Conservation (phyloP, 768 basidiomycete species). For the Mycena floridula region DNA sequence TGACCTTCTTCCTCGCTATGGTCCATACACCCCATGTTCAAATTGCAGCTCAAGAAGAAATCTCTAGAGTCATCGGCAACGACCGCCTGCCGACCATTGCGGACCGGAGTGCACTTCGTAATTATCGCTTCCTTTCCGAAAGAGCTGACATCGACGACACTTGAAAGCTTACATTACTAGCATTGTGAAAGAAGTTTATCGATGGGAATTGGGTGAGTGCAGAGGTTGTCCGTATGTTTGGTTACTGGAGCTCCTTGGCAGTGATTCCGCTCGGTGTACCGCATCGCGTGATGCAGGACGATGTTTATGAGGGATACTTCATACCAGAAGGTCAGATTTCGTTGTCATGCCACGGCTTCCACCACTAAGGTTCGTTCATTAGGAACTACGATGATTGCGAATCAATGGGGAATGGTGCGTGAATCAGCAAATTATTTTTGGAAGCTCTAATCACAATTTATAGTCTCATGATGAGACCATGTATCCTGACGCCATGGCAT, state of each 20-base stretch:
- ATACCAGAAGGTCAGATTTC: constrained; percentile 32
- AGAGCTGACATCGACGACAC: too few species aligned
- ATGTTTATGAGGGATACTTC: constrained; percentile 35
- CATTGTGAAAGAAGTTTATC: constrained; percentile 38
- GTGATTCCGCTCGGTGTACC: constrained; percentile 23
- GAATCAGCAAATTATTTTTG: neutral
- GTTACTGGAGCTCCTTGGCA: constrained; percentile 2
- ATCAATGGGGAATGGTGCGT: constrained; percentile 6
- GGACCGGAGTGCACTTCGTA: constrained; percentile 39
- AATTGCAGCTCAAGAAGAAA: constrained; percentile 45
- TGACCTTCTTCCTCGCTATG: constrained; percentile 14
- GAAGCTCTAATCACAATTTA: neutral
- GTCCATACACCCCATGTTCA: constrained; percentile 31
- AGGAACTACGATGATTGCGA: constrained; percentile 4
- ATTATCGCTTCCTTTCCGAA: too few species aligned
- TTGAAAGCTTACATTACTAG: constrained; percentile 43
- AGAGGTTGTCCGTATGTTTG: constrained; percentile 20
- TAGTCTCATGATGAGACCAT: constrained; percentile 3
- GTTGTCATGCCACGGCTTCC: neutral
- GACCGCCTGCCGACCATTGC: constrained; percentile 31
- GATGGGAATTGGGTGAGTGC: constrained; percentile 46
- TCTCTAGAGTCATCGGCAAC: constrained; percentile 34
- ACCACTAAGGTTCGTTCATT: neutral
- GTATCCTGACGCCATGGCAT: constrained; percentile 3
- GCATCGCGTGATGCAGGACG: constrained; percentile 36